Base-by-base conservation (phyloP, 129 eudicot genomes). In the Flaveria brownii region DNA sequence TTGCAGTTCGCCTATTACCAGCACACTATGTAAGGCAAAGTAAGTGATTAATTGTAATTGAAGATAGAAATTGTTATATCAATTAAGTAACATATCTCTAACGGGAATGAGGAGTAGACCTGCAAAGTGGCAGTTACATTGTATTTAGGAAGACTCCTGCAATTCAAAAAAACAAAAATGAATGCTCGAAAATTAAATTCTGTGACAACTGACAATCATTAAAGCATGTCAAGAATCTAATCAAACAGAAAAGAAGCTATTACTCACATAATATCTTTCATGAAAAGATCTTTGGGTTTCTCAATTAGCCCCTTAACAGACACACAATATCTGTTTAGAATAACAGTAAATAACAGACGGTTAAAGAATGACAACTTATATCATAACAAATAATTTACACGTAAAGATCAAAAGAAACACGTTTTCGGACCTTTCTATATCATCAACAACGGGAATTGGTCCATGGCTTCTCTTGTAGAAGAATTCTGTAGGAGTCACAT, bases 381-480 rank as follows among this genome's bases (percentile, higher is more conserved):
- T 36, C 41, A 36, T 36, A 36, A 70, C 26, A n/a, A 81, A 75
- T 46, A 16, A 59, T 54, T 55, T 49, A 60, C 45, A 72, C 25
- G 36, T 30, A 9, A 67, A 45, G 75, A 51, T 2, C 11, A 30
- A 70, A 61, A 20, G 9, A 23, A 42, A 50, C 68, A 50, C 63
- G 74, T 43, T 69, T 68, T 49, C 14, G 68, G 51, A 93, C 98
- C 93, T 90, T 56, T 90, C 88, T 16, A 93, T 69, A 79, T 90
- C 96, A 36, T 93, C 96, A 50, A 90, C 92, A 10, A 91, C 72
- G 67, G 94, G 97, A 43, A 91, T 88, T 2, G 95, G 97, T 57
- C 97, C 97, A 84, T 91, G 98, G 77, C 86, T 93, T 84, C 98
- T 90, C 84, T 93, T 93, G 79, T 93, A 93, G 84, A 90, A 93